phyloP scores from a whole-genome alignment of 2,329 filamentous ascomycete species.

The Fonsecaea nubica region DNA sequence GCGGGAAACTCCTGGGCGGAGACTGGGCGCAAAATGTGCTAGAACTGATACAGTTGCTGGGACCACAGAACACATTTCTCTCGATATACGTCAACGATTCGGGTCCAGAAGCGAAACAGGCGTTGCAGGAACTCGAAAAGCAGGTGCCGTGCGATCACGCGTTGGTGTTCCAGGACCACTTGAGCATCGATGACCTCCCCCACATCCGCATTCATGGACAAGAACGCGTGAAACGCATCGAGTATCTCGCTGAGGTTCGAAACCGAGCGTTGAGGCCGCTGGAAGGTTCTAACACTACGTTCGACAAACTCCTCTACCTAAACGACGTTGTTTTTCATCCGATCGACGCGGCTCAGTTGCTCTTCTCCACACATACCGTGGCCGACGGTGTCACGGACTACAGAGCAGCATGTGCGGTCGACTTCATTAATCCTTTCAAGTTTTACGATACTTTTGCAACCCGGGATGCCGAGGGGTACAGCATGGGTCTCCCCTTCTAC shows the following conservation, averaged over 20 bases:
- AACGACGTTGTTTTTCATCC: constrained; percentile 73
- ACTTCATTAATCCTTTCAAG: constrained; percentile 75
- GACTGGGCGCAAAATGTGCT: constrained; percentile 68
- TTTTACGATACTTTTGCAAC: constrained; percentile 81
- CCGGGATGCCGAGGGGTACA: constrained; percentile 71
- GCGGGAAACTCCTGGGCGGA: constrained; percentile 66
- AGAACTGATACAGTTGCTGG: constrained; percentile 69
- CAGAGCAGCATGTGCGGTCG: constrained; percentile 74
- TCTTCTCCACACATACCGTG: constrained; percentile 66
- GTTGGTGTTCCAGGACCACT: constrained; percentile 66
- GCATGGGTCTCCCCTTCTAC: constrained; percentile 73
- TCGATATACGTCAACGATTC: constrained; percentile 78
- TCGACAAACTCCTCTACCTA: constrained; percentile 64
- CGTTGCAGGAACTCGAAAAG: constrained; percentile 61
- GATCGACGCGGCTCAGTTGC: constrained; percentile 63
- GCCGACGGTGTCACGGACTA: constrained; percentile 63
- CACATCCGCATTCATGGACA: constrained; percentile 67
- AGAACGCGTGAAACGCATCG: constrained; percentile 72
- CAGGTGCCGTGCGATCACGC: constrained; percentile 57
- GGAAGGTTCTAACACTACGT: constrained; percentile 53
- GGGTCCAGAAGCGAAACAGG: constrained; percentile 61
- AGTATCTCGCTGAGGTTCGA: constrained; percentile 74
- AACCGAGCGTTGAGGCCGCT: constrained; percentile 73
- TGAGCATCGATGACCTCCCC: constrained; percentile 64
- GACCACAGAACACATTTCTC: constrained; percentile 71